Evolutionary conservation across 192 early-diverging fungal species (phyloP).

Genomic region (Phycomyces nitens): DNA sequence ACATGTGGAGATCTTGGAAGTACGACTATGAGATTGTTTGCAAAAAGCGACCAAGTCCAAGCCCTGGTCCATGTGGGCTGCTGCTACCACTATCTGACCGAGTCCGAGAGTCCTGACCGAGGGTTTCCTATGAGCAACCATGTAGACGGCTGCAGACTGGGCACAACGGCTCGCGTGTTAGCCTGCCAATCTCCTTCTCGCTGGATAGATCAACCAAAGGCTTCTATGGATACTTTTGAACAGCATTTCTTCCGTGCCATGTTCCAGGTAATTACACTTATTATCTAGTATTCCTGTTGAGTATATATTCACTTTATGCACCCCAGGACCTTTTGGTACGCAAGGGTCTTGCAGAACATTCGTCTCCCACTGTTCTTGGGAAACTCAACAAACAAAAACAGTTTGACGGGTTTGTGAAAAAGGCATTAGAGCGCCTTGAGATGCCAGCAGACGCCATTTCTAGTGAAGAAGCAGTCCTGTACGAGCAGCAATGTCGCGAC

Average conservation of each 20-base stretch:
- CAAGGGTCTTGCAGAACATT: slow-evolving; percentile 3
- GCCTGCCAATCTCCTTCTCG: slow-evolving; percentile 80
- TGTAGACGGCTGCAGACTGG: slow-evolving; percentile 38
- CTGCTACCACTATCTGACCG: slow-evolving; percentile 80
- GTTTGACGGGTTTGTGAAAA: slow-evolving; percentile 7
- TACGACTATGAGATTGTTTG: slow-evolving; percentile 64
- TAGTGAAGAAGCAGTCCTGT: slow-evolving; percentile 40
- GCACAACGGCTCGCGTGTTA: slow-evolving; percentile 60
- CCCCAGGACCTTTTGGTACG: slow-evolving; percentile 7
- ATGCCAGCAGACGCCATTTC: slow-evolving; percentile 31
- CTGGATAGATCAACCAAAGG: slow-evolving; percentile 60
- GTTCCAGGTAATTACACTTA: slow-evolving; percentile 49
- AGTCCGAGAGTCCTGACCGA: slow-evolving; percentile 9
- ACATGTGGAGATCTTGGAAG: slow-evolving; percentile 82
- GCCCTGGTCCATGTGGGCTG: slow-evolving; percentile 71
- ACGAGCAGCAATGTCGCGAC: slow-evolving; percentile 36
- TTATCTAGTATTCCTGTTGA: too few species aligned
- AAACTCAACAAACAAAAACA: slow-evolving; percentile 11
- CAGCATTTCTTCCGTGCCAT: slow-evolving; percentile 75
- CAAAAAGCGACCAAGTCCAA: slow-evolving; percentile 45
- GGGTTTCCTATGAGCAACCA: slow-evolving; percentile 44
- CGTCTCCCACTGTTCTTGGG: slow-evolving; percentile 2
- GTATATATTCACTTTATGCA: not conserved
- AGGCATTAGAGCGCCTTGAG: not conserved
- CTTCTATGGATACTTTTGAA: slow-evolving; percentile 54